Conservation (phyloP, 768 basidiomycete species). For the Collybia sordida region DNA sequence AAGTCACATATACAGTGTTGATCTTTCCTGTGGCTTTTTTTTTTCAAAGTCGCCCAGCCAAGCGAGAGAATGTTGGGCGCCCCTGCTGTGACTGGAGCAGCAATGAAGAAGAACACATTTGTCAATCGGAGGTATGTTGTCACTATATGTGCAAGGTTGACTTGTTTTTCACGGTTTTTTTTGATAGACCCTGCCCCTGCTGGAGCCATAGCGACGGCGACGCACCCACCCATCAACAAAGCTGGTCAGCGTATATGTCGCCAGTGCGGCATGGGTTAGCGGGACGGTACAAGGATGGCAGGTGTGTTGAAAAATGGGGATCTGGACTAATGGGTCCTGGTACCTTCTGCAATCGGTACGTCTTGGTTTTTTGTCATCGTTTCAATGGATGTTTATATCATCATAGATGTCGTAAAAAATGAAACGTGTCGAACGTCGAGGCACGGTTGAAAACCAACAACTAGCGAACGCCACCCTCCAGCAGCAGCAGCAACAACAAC, state of each 20-base stretch:
- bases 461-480: slow-evolving; percentile 14
- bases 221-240: slow-evolving; percentile 50
- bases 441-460: slow-evolving; percentile 54
- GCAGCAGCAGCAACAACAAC: slow-evolving; percentile 22
- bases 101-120: slow-evolving; percentile 64
- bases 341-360: slow-evolving; percentile 77
- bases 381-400: neutral
- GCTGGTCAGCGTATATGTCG: slow-evolving; percentile 76
- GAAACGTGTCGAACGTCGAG: slow-evolving; percentile 78
- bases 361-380: slow-evolving; percentile 7
- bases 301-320: slow-evolving; percentile 88
- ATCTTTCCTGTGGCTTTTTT: too few species aligned
- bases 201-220: slow-evolving; percentile 8
- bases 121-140: slow-evolving; percentile 13
- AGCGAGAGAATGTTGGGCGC: slow-evolving; percentile 55
- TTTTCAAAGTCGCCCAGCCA: too few species aligned
- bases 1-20: too few species aligned
- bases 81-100: slow-evolving; percentile 70
- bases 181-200: neutral
- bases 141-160: neutral
- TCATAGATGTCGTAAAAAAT: slow-evolving; percentile 75
- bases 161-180: neutral
- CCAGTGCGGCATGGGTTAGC: slow-evolving; percentile 70
- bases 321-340: slow-evolving; percentile 83
- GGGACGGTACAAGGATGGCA: slow-evolving; percentile 80